Base-by-base conservation (phyloP, 129 eudicot genomes). In the Deinandra increscens region DNA sequence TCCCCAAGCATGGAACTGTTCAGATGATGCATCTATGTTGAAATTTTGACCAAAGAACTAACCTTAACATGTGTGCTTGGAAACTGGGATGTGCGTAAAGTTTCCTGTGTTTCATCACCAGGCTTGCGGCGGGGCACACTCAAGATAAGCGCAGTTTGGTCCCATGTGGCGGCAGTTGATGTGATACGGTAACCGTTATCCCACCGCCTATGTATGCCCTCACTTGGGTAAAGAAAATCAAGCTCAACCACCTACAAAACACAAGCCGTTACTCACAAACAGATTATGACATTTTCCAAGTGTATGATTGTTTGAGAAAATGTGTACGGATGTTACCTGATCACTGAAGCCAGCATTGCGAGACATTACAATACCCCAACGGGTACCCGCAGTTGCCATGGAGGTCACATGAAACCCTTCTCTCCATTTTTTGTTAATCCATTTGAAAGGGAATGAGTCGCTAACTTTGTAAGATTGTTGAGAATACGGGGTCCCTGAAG, bases 361-460 rank as follows among this genome's bases (percentile, higher is more conserved):
- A 45, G 96, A 88, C 96, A 88, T 89, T 74, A 89, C 93, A 34
- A 89, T 85, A 75, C 90, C 96, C 96, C 96, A 89, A 1, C 96
- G 78, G 41, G 86, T 69, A 61, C 90, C 93, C 58, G 93, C 86
- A 11, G 96, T 89, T 19, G 96, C 96, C 96, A 89, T 89, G 68
- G 96, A 86, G 78, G 96, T 89, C 73, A 89, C 93, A 41, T 84
- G 86, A 66, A 89, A 89, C 36, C 96, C 96, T 78, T 89, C 96
- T 62, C 84, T 84, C 96, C 96, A 88, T 60, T 88, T 88, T 77
- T 88, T 88, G 78, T 85, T 88, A 34, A 88, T 88, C 96, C 96
- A 88, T 78, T 88, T 88, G 71, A 84, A 89, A n/a, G 96, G 96
- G 72, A 89, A 89, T 0, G 96, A 86, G 26, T 89, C 96, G 14